A percentile compares a stretch with the other conserved stretches of the same genome.
Conservation (phyloP, 306 rosid species). For the Prosopis cineraria region DNA sequence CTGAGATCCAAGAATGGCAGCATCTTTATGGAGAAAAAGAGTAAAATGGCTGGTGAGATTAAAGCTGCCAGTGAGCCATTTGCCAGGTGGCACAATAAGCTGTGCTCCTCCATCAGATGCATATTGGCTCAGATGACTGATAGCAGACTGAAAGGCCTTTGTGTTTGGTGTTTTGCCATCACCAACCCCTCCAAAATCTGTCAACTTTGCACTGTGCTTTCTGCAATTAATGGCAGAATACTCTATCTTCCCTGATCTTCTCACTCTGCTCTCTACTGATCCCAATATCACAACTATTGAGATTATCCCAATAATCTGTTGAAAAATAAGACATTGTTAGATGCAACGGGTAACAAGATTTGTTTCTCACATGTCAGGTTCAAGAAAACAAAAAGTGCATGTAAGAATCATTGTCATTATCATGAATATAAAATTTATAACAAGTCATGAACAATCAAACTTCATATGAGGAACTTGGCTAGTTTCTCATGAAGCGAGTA, state of each 20-base stretch:
- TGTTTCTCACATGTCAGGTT: not conserved
- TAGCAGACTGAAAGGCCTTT: conserved; percentile 52
- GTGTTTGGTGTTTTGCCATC: conserved; percentile 70
- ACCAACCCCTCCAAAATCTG: conserved; percentile 68
- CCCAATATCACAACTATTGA: conserved; percentile 21
- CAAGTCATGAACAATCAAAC: not conserved
- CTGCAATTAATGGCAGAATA: conserved; percentile 48
- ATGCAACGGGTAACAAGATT: not conserved
- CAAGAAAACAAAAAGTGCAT: no score
- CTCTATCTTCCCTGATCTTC: not conserved
- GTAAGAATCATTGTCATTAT: no score
- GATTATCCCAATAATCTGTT: conserved; percentile 20
- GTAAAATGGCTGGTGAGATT: conserved; percentile 80
- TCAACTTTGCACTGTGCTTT: conserved; percentile 55
- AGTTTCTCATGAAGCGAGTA: not conserved
- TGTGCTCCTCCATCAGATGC: conserved; percentile 62
- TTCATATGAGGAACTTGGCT: no score
- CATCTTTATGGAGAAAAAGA: conserved; percentile 61
- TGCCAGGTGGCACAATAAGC: conserved; percentile 66
- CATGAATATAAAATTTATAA: no score
- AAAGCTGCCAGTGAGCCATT: conserved; percentile 73
- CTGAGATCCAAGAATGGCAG: conserved; percentile 58
- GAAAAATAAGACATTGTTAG: not conserved
- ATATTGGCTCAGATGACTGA: conserved; percentile 38
- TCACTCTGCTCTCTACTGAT: conserved; percentile 24